Conservation (phyloP, 1,284 basidiomycete species). For the Ustilago vetiveriae region DNA sequence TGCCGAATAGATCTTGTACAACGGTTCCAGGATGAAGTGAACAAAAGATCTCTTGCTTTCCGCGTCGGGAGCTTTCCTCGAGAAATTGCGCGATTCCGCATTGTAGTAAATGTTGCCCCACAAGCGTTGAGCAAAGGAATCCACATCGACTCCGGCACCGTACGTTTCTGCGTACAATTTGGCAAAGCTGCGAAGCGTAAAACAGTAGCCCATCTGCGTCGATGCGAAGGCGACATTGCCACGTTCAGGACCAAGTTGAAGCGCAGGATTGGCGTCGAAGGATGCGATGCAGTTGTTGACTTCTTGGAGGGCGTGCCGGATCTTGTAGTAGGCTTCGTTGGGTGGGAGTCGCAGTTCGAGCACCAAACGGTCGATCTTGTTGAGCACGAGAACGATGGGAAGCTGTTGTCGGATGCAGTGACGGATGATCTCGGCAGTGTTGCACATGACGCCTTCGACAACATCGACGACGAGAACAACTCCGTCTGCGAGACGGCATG, state of each 20-base stretch:
- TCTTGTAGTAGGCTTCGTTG: slow-evolving; percentile 96
- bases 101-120: slow-evolving; percentile 99
- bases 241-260: slow-evolving; percentile 88
- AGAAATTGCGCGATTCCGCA: slow-evolving; percentile 82
- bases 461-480: slow-evolving; percentile 78
- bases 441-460: slow-evolving; percentile 64
- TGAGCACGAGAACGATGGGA: slow-evolving; percentile 91
- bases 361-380: slow-evolving; percentile 97
- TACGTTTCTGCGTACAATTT: slow-evolving; percentile 95
- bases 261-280: slow-evolving; percentile 85
- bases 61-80: slow-evolving; percentile 81
- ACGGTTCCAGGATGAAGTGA: slow-evolving; percentile 93
- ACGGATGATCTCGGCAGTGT: slow-evolving; percentile 57
- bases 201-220: slow-evolving; percentile 96
- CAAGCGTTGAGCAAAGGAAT: slow-evolving; percentile 79
- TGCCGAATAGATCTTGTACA: slow-evolving; percentile 95
- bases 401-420: slow-evolving; percentile 71
- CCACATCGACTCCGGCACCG: slow-evolving; percentile 70
- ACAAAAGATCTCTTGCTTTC: slow-evolving; percentile 88
- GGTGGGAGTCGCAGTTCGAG: slow-evolving; percentile 96
- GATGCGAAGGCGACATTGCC: slow-evolving; percentile 98
- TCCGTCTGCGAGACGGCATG: slow-evolving; percentile 89
- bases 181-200: slow-evolving; percentile 92
- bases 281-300: slow-evolving; percentile 83
- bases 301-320: slow-evolving; percentile 98